Base-by-base conservation (phyloP, 305 asterid genomes). In the Solanum hybrid region DNA sequence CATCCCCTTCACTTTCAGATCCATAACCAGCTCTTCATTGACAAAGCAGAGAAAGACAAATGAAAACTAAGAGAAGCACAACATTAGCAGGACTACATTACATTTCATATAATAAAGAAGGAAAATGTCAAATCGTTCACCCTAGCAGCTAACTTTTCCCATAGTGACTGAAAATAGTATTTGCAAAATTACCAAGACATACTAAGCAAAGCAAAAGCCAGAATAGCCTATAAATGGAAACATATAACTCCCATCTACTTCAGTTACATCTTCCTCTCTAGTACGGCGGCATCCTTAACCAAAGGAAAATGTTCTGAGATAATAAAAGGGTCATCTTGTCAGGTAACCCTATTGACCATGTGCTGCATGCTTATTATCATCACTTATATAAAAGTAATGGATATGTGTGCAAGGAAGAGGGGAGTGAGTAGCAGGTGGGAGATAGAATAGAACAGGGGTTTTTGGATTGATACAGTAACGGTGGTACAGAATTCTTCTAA, bases 1-100 rank as follows among this genome's bases (percentile, higher is more conserved):
- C 99, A 80, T 97, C 99, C 37, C 77, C 93, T 92, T 97, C 98
- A 90, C 99, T 97, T 92, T 97, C 99, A 29, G 99, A 97, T 89
- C 97, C 97, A 91, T 96, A 97, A 89, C 98, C 98, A 92, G 96
- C 96, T 95, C 99, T 97, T 90, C 86, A 85, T 51, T 85, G 12
- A 31, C 11, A 16, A 74, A 39, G n/a, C 36, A 75, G 76, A 71
- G 64, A 31, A 36, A 79, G 89, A 31, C 13, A 34, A 87, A 89
- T 42, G 57, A 88, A 33, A 24, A 36, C 20, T 20, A 76, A 83
- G 89, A 87, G 84, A 24, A 57, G 14, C 3, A 31, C 37, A 31
- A 31, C 31, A 84, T 5, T 84, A 51, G 51, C 34, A 84, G 75
- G 75, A 84, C 76, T 6, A 24, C 33, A 37, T 79, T 79, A 26